Conservation (phyloP, 176 grass and related monocot species). For the Carex pumila region DNA sequence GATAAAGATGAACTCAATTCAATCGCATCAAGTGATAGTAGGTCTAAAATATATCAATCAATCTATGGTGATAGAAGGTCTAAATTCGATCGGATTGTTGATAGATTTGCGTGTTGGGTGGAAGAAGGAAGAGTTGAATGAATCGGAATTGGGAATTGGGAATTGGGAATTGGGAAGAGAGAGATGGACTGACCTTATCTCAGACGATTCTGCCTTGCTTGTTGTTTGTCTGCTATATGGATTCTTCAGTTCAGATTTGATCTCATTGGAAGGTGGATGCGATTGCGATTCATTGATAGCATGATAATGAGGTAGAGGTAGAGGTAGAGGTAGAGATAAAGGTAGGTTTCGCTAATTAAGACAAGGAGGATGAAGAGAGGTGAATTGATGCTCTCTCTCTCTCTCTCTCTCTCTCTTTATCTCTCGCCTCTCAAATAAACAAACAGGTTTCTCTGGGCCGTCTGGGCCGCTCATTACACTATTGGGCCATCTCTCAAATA, state of each 20-base stretch:
- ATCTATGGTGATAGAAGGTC: neutral
- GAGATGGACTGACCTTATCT: neutral
- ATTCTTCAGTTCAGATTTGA: neutral
- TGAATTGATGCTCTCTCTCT: no score
- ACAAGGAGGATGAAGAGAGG: neutral
- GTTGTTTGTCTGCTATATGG: no score
- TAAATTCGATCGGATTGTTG: neutral
- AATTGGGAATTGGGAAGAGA: no score
- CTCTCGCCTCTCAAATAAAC: no score
- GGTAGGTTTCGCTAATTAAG: conserved; percentile 1
- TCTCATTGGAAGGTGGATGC: neutral
- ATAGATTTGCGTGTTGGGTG: neutral
- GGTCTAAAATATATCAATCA: neutral
- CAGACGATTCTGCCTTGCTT: neutral
- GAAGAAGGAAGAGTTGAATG: neutral
- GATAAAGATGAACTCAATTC: neutral
- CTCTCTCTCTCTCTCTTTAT: no score
- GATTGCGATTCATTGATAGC: neutral
- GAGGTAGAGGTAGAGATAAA: neutral
- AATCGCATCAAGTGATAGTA: neutral
- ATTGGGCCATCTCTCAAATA: no score
- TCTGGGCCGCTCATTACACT: no score
- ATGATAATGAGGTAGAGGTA: neutral
- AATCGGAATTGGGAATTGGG: neutral
- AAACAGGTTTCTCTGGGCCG: no score